A percentile compares a stretch with the other conserved stretches of the same genome.
phyloP scores from a whole-genome alignment of 768 basidiomycete species.

The Amanita exitialis region DNA sequence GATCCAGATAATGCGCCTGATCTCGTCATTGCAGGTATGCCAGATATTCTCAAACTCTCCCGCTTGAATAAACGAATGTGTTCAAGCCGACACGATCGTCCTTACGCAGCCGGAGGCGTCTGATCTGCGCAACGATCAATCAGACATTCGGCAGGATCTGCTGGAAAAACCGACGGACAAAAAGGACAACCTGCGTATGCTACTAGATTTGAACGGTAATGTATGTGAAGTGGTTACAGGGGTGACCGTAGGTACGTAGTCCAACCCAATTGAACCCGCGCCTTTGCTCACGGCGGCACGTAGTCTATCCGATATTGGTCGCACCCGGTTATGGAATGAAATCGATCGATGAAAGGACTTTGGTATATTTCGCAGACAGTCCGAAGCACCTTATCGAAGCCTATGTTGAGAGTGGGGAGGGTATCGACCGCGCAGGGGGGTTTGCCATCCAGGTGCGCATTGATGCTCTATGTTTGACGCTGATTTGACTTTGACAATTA shows the following conservation, averaged over 20 bases:
- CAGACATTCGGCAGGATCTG: conserved; percentile 53
- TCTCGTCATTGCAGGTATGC: conserved; percentile 12
- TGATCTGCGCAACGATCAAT: conserved; percentile 45
- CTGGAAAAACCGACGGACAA: conserved; percentile 82
- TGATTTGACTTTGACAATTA: neutral
- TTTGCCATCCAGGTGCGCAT: conserved; percentile 80
- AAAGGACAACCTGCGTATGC: conserved; percentile 78
- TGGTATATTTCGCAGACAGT: conserved; percentile 70
- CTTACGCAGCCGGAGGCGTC: conserved; percentile 63
- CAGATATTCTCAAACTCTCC: no score
- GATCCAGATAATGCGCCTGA: conserved; percentile 26
- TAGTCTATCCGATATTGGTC: conserved; percentile 67
- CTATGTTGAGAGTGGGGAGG: conserved; percentile 82
- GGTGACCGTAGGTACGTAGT: conserved; percentile 59
- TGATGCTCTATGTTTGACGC: neutral
- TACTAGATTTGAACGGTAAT: conserved; percentile 77
- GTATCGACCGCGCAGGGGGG: conserved; percentile 82
- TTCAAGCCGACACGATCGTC: conserved; percentile 92
- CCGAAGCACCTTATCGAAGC: conserved; percentile 50
- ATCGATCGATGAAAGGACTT: conserved; percentile 72
- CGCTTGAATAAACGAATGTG: neutral
- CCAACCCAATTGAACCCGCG: no score
- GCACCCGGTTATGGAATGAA: conserved; percentile 54
- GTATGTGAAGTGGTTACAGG: conserved; percentile 93
- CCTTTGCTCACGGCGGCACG: no score